A percentile compares a stretch with the other conserved stretches of the same genome.
These are phyloP conservation scores for Aureoboletus auriporus DNA, from an alignment of 768 basidiomycete genomes.

Conservation along the genomic window DNA sequence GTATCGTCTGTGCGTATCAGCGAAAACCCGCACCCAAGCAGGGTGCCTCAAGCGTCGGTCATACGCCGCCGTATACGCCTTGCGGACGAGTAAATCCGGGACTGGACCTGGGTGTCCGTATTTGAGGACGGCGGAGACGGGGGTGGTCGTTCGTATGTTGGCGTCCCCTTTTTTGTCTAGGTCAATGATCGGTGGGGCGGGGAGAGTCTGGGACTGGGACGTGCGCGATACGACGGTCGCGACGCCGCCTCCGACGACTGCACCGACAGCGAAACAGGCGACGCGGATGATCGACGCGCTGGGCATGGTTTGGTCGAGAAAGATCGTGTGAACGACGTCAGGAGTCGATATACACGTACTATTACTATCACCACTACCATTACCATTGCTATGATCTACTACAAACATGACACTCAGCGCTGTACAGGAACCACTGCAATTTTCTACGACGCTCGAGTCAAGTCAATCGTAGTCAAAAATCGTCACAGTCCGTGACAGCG, in stretches of 20 bases:
- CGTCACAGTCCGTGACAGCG: too few species aligned
- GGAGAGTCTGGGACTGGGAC: slow-evolving; percentile 6
- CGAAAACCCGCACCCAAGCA: slow-evolving; percentile 65
- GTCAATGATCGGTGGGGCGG: slow-evolving; percentile 38
- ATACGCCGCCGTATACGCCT: slow-evolving; percentile 86
- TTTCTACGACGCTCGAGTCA: too few species aligned
- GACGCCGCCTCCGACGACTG: slow-evolving; percentile 74
- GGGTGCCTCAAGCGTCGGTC: slow-evolving; percentile 89
- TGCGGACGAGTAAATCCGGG: slow-evolving; percentile 71
- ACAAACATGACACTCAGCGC: too few species aligned
- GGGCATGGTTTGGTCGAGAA: slow-evolving; percentile 33
- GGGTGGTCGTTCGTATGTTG: slow-evolving; percentile 33
- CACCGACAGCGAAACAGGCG: slow-evolving; percentile 80
- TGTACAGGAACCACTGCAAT: too few species aligned
- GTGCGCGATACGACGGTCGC: slow-evolving; percentile 45
- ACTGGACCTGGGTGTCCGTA: slow-evolving; percentile 47
- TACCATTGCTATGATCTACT: too few species aligned
- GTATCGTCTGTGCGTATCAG: too few species aligned
- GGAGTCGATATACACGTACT: too few species aligned
- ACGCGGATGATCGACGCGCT: slow-evolving; percentile 50
- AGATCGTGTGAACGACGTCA: too few species aligned
- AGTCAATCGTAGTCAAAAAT: too few species aligned
- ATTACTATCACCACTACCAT: too few species aligned
- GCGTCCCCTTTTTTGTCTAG: slow-evolving; percentile 43
- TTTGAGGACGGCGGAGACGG: slow-evolving; percentile 49